phyloP scores from a whole-genome alignment of 1,284 basidiomycete species.

The Ganoderma sp. region DNA sequence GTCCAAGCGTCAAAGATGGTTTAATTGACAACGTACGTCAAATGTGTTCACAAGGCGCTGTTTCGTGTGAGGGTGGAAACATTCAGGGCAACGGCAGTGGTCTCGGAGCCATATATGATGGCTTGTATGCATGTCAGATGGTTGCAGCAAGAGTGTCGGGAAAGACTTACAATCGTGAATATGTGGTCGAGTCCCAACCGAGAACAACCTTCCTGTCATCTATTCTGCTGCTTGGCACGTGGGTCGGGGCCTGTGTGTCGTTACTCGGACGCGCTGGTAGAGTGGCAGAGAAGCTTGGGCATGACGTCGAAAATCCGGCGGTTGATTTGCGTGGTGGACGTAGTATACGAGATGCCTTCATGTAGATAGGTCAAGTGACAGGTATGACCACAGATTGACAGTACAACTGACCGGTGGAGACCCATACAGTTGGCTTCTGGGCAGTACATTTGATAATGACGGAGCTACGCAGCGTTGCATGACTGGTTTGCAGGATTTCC shows the following conservation, averaged over 20 bases:
- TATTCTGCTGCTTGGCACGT: slow-evolving; percentile 61
- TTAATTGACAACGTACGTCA: slow-evolving; percentile 54
- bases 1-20: neutral
- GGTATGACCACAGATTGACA: neutral
- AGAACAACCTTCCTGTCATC: slow-evolving; percentile 67
- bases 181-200: slow-evolving; percentile 68
- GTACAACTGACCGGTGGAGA: neutral
- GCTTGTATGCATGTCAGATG: slow-evolving; percentile 43
- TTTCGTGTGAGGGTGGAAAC: slow-evolving; percentile 90
- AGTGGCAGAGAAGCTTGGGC: neutral
- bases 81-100: slow-evolving; percentile 89
- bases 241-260: slow-evolving; percentile 31
- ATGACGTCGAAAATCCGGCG: slow-evolving; percentile 5
- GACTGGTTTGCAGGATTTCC: neutral
- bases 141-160: neutral
- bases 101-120: slow-evolving; percentile 79
- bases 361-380: neutral
- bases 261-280: neutral
- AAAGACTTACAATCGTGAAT: slow-evolving; percentile 71
- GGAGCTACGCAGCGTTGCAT: neutral
- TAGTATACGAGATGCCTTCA: neutral
- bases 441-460: neutral
- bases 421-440: neutral
- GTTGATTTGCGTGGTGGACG: neutral
- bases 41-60: slow-evolving; percentile 90